Percentiles rank a stretch among this genome's conserved stretches.
Evolutionary conservation across 768 basidiomycete genomes (phyloP).

Genomic region (Boletus tomentosulus): DNA sequence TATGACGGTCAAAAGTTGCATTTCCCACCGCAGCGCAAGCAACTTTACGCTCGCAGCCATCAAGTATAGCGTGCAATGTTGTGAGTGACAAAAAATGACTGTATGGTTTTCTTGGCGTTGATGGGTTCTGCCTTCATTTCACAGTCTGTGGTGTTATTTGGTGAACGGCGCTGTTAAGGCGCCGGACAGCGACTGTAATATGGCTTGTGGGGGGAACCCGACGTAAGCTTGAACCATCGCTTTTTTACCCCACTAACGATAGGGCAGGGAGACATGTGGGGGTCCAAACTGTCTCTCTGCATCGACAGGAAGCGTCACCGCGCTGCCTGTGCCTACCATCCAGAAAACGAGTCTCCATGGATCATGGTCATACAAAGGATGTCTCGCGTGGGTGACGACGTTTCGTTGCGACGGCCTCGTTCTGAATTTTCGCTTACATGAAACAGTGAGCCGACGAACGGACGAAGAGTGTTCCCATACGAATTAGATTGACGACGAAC

Average conservation of each 20-base stretch:
- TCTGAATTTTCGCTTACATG: background rate
- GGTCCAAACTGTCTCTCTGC: constrained; percentile 67
- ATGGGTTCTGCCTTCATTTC: background rate
- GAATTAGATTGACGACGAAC: constrained; percentile 55
- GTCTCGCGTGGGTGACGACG: constrained; percentile 47
- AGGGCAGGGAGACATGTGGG: constrained; percentile 61
- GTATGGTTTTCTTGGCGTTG: background rate
- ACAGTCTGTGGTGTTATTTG: constrained; percentile 65
- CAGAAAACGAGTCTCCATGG: constrained; percentile 58
- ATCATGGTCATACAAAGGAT: constrained; percentile 62
- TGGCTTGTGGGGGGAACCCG: constrained; percentile 70
- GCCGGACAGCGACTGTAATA: constrained; percentile 54
- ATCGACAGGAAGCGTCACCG: constrained; percentile 45
- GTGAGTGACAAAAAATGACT: constrained; percentile 33
- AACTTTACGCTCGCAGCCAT: constrained; percentile 66
- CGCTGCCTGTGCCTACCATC: constrained; percentile 55
- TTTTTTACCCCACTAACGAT: constrained; percentile 2
- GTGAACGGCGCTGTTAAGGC: constrained; percentile 55
- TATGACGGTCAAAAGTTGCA: constrained; percentile 61
- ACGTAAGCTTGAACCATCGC: constrained; percentile 40
- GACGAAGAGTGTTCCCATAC: constrained; percentile 53
- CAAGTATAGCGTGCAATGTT: constrained; percentile 55
- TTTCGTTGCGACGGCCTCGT: background rate
- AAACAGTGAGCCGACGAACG: constrained; percentile 43
- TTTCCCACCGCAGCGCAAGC: constrained; percentile 48